phyloP scores from a whole-genome alignment of 441 rosid species.

The Erodium moschatum region DNA sequence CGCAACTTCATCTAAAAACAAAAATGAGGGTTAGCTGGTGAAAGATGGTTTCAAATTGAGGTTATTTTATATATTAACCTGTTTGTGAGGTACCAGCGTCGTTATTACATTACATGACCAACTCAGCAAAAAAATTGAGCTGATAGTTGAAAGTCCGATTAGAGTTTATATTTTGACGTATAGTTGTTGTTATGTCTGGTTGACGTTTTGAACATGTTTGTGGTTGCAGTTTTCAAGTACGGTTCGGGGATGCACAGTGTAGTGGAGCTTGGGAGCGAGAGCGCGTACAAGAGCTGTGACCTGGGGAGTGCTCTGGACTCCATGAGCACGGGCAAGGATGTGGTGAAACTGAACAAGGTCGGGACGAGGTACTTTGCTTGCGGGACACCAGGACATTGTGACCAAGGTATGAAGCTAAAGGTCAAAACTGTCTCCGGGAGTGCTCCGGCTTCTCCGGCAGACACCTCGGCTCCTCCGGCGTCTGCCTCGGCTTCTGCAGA shows the following conservation, averaged over 20 bases:
- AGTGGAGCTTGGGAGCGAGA: constrained; percentile 57
- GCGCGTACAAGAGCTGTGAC: constrained; percentile 72
- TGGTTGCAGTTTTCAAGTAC: constrained; percentile 64
- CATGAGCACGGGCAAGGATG: constrained; percentile 60
- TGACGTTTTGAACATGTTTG: not conserved
- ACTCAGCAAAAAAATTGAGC: too few relatives aligned
- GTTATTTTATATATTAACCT: too few relatives aligned
- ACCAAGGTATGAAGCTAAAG: constrained; percentile 78
- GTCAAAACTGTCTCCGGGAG: constrained; percentile 44
- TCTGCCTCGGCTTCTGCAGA: constrained; percentile 15
- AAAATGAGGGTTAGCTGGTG: too few relatives aligned
- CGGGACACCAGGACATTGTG: constrained; percentile 77
- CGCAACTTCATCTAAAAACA: too few relatives aligned
- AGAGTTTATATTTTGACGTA: too few relatives aligned
- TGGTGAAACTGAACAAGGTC: constrained; percentile 50
- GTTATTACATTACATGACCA: too few relatives aligned
- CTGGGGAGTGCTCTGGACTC: constrained; percentile 51
- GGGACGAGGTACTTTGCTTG: constrained; percentile 79
- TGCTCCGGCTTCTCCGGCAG: constrained; percentile 41
- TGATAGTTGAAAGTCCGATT: too few relatives aligned
- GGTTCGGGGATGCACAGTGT: constrained; percentile 68
- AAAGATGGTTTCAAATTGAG: too few relatives aligned
- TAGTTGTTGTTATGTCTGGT: too few relatives aligned
- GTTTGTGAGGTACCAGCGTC: too few relatives aligned
- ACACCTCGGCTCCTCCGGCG: not conserved